Evolutionary conservation across 179 eudicot genomes (phyloP).

Genomic region (Spinacia oleracea): DNA sequence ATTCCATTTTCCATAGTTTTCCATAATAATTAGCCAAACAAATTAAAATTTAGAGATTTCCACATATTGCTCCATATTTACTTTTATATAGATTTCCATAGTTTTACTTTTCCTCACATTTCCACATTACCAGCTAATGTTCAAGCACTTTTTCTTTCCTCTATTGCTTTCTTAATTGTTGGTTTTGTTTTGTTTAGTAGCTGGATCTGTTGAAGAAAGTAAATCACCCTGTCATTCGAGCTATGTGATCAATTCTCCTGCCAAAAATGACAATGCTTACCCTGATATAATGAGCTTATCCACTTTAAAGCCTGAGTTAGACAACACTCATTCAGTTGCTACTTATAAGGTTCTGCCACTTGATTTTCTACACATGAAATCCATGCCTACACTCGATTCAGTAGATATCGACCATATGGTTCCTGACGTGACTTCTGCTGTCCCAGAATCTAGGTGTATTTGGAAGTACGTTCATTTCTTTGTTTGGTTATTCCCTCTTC

Average conservation of each 20-base stretch:
- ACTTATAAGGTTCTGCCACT: constrained; percentile 15
- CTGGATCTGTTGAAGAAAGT: constrained; percentile 21
- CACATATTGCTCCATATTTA: no score
- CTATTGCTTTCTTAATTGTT: not conserved
- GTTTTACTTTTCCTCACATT: no score
- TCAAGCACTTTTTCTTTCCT: constrained; percentile 1
- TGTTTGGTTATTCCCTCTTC: not conserved
- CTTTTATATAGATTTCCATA: no score
- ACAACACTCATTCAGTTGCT: constrained; percentile 10
- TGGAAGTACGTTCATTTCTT: constrained; percentile 43
- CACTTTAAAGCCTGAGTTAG: constrained; percentile 14
- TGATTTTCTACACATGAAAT: constrained; percentile 19
- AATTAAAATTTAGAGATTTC: no score
- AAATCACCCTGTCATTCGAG: constrained; percentile 16
- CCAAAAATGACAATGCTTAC: constrained; percentile 16
- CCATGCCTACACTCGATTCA: constrained; percentile 12
- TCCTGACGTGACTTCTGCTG: constrained; percentile 23
- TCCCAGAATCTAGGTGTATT: constrained; percentile 37
- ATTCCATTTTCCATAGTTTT: no score
- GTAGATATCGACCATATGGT: constrained; percentile 1
- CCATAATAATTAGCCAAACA: no score
- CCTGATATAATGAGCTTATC: constrained; percentile 18
- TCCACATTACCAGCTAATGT: no score
- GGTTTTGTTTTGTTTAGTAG: constrained; percentile 1
- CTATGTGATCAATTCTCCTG: constrained; percentile 6